phyloP scores from a whole-genome alignment of 1,139 yeast species.

The Saccharomyces hybrid region DNA sequence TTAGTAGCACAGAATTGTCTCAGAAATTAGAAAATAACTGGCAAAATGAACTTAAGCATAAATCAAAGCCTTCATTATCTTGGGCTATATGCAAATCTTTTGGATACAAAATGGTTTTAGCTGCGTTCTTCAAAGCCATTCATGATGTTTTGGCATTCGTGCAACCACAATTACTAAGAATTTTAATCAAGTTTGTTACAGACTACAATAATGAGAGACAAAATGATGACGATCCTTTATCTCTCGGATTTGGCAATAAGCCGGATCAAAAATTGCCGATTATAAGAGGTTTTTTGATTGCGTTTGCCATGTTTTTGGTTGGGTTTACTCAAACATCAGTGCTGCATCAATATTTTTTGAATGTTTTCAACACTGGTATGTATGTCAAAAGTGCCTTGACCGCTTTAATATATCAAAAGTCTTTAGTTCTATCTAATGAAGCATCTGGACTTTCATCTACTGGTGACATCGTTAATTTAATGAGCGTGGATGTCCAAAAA shows the following conservation, averaged over 20 bases:
- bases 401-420: slow-evolving; percentile 70
- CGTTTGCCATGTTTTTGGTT: slow-evolving; percentile 73
- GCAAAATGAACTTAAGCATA: slow-evolving; percentile 40
- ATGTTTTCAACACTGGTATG: slow-evolving; percentile 87
- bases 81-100: slow-evolving; percentile 59
- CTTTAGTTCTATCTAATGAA: slow-evolving; percentile 75
- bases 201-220: slow-evolving; percentile 50
- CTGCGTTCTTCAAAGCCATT: slow-evolving; percentile 66
- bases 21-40: slow-evolving; percentile 51
- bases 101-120: slow-evolving; percentile 60
- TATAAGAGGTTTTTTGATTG: slow-evolving; percentile 75
- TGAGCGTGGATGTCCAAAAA: slow-evolving; percentile 96
- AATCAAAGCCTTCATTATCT: slow-evolving; percentile 55
- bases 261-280: slow-evolving; percentile 39
- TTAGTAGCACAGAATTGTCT: slow-evolving; percentile 48
- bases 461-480: slow-evolving; percentile 95
- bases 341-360: slow-evolving; percentile 88
- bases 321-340: slow-evolving; percentile 78
- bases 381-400: slow-evolving; percentile 75
- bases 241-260: slow-evolving; percentile 23
- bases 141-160: slow-evolving; percentile 80
- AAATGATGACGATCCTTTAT: slow-evolving; percentile 12
- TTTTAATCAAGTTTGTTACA: slow-evolving; percentile 73
- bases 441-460: slow-evolving; percentile 73
- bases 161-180: slow-evolving; percentile 80